Evolutionary conservation across 331 rosid genomes (phyloP).

Genomic region (Arachis monticola): DNA sequence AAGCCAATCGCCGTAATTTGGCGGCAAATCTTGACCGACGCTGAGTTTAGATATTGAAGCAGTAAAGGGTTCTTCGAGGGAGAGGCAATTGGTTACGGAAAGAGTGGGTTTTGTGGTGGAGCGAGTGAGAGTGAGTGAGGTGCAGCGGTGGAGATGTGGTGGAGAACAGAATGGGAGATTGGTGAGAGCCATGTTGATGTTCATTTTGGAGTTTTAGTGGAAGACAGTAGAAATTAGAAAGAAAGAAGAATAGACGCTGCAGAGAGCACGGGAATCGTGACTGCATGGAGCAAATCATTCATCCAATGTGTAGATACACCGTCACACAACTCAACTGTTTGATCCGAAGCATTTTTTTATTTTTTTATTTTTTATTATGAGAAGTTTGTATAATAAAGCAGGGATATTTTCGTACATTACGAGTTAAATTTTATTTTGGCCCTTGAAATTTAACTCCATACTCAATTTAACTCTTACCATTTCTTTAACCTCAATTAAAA

Average conservation of each 20-base stretch:
- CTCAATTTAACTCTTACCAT: too few relatives aligned
- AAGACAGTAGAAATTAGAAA: neutral
- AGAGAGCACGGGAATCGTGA: constrained; percentile 23
- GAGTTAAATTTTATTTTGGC: too few relatives aligned
- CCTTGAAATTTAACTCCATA: too few relatives aligned
- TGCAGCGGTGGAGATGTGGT: neutral
- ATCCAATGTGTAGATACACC: too few relatives aligned
- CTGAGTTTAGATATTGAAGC: constrained; percentile 23
- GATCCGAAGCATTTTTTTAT: neutral
- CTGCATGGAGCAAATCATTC: neutral
- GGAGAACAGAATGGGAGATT: neutral
- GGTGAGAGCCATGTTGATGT: constrained; percentile 28
- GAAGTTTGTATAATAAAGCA: too few relatives aligned
- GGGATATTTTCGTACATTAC: too few relatives aligned
- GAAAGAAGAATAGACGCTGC: neutral
- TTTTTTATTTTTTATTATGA: too few relatives aligned
- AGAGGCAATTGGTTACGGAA: neutral
- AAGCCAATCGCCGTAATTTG: constrained; percentile 63
- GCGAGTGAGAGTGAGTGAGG: constrained; percentile 9
- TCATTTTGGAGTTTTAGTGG: neutral
- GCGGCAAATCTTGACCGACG: constrained; percentile 69
- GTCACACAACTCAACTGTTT: neutral
- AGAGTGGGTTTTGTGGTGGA: constrained; percentile 18
- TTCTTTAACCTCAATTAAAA: too few relatives aligned
- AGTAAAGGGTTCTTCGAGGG: neutral